Conservation (phyloP, 2,329 filamentous ascomycete genomes). For the Diaporthe longicolla region DNA sequence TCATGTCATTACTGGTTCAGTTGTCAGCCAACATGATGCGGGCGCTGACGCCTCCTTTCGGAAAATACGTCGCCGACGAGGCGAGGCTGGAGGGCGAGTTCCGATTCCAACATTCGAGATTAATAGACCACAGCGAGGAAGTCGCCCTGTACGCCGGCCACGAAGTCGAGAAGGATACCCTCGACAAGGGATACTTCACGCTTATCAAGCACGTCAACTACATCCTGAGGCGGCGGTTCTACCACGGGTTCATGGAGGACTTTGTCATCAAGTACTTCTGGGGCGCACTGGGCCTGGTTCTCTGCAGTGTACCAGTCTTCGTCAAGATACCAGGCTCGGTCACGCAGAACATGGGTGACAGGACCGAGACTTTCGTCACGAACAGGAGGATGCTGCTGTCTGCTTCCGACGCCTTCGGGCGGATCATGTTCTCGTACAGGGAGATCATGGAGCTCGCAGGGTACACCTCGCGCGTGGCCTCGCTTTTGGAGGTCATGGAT, state of each 20-base stretch:
- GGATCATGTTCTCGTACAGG: slow-evolving; percentile 98
- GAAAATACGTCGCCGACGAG: slow-evolving; percentile 97
- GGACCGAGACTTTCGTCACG: slow-evolving; percentile 87
- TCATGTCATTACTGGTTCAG: slow-evolving; percentile 95
- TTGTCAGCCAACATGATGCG: slow-evolving; percentile 94
- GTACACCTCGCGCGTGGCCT: slow-evolving; percentile 92
- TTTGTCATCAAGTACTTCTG: slow-evolving; percentile 99
- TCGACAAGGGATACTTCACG: slow-evolving; percentile 99
- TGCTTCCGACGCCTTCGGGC: slow-evolving; percentile 94
- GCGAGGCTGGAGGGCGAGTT: slow-evolving; percentile 96
- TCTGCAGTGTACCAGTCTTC: slow-evolving; percentile 96
- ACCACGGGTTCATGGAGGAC: slow-evolving; percentile 99
- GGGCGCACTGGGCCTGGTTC: slow-evolving; percentile 90
- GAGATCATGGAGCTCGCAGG: slow-evolving; percentile 97
- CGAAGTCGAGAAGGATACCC: slow-evolving; percentile 92
- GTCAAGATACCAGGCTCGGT: slow-evolving; percentile 86
- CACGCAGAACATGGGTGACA: slow-evolving; percentile 76
- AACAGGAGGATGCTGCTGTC: slow-evolving; percentile 93
- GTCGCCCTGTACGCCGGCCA: slow-evolving; percentile 93
- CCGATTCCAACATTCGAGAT: slow-evolving; percentile 90
- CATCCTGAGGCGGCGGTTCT: slow-evolving; percentile 89
- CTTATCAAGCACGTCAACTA: slow-evolving; percentile 99
- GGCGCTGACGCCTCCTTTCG: slow-evolving; percentile 93
- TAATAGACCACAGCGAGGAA: slow-evolving; percentile 97
- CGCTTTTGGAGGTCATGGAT: slow-evolving; percentile 92